Conservation (phyloP, 2,329 filamentous ascomycete species). For the Fusarium sp. region DNA sequence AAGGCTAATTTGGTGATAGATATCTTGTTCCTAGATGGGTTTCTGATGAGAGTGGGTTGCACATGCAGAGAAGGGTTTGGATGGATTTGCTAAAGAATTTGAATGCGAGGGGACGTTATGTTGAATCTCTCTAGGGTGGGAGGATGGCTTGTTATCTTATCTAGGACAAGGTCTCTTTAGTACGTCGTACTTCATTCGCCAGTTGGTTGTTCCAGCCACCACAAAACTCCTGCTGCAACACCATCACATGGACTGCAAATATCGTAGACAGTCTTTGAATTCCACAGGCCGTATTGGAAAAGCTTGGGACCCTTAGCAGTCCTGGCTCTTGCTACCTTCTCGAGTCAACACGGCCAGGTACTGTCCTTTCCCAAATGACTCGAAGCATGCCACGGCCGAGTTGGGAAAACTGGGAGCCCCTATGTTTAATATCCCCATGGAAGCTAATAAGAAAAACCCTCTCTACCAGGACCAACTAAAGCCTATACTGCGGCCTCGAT, state of each 20-base stretch:
- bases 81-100: not conserved
- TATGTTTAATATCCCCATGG: not conserved
- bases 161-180: not conserved
- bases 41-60: not conserved
- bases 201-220: not conserved
- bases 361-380: too few species aligned
- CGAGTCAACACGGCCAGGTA: not conserved
- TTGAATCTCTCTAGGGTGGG: not conserved
- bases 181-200: not conserved
- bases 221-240: not conserved
- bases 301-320: rapidly evolving
- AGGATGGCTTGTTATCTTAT: not conserved
- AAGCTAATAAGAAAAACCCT: not conserved
- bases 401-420: not conserved
- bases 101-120: not conserved
- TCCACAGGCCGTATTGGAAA: not conserved
- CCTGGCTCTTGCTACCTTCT: not conserved
- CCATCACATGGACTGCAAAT: not conserved
- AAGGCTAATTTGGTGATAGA: not conserved
- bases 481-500: not conserved
- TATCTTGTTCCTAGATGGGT: not conserved
- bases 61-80: not conserved
- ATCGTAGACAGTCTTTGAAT: not conserved
- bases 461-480: not conserved
- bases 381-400: too few species aligned